Conservation (phyloP, 257 asterid genomes). For the Gardenia jasminoides region DNA sequence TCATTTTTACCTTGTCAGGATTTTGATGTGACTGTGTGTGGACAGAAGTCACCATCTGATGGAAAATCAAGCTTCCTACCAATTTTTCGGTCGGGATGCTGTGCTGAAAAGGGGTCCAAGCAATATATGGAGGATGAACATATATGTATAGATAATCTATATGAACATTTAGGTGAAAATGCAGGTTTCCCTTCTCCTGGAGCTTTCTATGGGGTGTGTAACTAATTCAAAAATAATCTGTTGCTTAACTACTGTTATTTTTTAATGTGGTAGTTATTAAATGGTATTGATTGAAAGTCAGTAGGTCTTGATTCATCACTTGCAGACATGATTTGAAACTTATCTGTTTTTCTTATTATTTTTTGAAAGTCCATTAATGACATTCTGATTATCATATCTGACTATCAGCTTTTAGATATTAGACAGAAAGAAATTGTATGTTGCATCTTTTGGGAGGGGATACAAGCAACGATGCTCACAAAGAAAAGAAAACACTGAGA, state of each 20-base stretch:
- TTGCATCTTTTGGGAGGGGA: not conserved
- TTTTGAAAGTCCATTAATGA: not conserved
- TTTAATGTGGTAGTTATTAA: not conserved
- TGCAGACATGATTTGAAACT: not conserved
- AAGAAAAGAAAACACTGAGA: not conserved
- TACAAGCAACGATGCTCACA: not conserved
- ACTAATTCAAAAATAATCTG: slow-evolving; percentile 13
- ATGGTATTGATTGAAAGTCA: not conserved
- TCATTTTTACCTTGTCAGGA: slow-evolving; percentile 38
- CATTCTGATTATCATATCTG: not conserved
- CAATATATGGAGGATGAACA: slow-evolving; percentile 92
- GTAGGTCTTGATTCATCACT: not conserved
- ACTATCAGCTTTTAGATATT: not conserved
- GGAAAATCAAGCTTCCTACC: slow-evolving; percentile 59
- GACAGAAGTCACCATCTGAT: slow-evolving; percentile 47
- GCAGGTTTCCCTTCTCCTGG: slow-evolving; percentile 59
- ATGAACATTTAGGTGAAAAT: slow-evolving; percentile 50
- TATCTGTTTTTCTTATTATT: not conserved
- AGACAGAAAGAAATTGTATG: not conserved
- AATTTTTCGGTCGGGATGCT: slow-evolving; percentile 78
- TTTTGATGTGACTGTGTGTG: slow-evolving; percentile 37
- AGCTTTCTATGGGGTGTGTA: slow-evolving; percentile 95
- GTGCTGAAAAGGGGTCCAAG: slow-evolving; percentile 94
- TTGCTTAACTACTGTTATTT: not conserved
- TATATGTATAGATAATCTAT: slow-evolving; percentile 74